Evolutionary conservation across 2,329 filamentous ascomycete genomes (phyloP), one percentile per base, ranked within the genome.

Genomic region (Microcera coccophila): DNA sequence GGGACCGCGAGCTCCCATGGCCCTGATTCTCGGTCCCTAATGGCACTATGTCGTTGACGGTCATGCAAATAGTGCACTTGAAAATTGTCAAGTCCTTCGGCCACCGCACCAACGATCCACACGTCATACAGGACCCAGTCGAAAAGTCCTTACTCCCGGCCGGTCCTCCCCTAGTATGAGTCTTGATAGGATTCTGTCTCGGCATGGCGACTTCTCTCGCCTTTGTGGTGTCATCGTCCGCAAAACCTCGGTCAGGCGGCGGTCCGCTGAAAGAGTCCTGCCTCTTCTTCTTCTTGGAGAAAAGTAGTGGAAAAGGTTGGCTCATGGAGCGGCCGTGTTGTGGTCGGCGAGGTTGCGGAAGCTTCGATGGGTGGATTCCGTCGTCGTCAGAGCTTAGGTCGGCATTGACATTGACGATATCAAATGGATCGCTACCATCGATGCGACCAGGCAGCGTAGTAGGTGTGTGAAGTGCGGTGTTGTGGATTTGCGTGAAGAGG

Each of bases 71-170:
- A 32, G 86, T 85, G 64, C 90, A 95, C 54, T 88, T 79, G 64
- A 93, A 95, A 28, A 84, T 78, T 26, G 78, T 78, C 48, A 90
- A 67, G 40, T 84, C 79, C 48, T 76, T 79, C 2, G 88, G 88
- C 84, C 89, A 95, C 43, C 85, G 78, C 51, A 94, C 84, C 42
- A 82, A 79, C 41, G 85, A 85, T 56, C 84, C 86, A 64, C 90
- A 95, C 24, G 89, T 90, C 79, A 91, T 90, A 62, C 90, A 95
- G 55, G 80, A 82, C 17, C 87, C 85, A 22, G 80, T 83, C 20
- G 74, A 72, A 57, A 84, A 79, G 53, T 87, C 80, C 53, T 75
- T 79, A 50, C 62, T 70, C 22, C 62, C 64, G 10, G 50, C 38
- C 5, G 49, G 55, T 9, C 49, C 33, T n/a, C 29, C 72, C 38